Evolutionary conservation across 2,329 filamentous ascomycete genomes (phyloP).

Genomic region (Fusarium virguliforme): DNA sequence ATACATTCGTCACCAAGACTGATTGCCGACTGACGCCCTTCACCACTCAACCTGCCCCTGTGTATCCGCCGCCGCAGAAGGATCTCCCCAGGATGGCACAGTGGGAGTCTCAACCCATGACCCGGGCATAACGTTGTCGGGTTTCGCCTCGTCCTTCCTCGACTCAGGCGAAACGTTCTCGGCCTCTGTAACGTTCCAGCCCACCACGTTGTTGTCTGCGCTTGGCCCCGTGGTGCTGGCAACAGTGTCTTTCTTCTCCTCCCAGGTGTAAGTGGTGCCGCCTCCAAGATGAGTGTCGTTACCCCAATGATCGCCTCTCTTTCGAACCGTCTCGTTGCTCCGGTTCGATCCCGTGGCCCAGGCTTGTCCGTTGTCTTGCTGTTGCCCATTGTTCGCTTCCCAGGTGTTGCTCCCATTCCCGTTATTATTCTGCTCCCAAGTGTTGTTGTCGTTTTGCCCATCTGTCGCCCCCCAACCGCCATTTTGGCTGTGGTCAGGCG

Average conservation of each 20-base stretch:
- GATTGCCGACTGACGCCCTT: not conserved
- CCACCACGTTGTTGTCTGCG: constrained; percentile 40
- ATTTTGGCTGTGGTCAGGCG: constrained; percentile 18
- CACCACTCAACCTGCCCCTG: constrained; percentile 46
- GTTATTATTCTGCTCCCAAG: constrained; percentile 11
- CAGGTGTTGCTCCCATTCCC: constrained; percentile 17
- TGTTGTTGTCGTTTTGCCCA: constrained; percentile 20
- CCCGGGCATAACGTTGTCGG: constrained; percentile 55
- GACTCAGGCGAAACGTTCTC: constrained; percentile 10
- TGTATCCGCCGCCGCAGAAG: constrained; percentile 53
- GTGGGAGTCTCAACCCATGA: constrained; percentile 47
- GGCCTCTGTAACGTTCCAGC: constrained; percentile 26
- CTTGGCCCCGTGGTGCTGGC: constrained; percentile 28
- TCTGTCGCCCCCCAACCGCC: constrained; percentile 16
- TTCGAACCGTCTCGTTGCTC: constrained; percentile 39
- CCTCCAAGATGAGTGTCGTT: constrained; percentile 35
- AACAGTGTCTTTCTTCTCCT: constrained; percentile 17
- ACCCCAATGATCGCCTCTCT: constrained; percentile 45
- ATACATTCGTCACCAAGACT: constrained; percentile 30
- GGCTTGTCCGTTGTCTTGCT: constrained; percentile 17
- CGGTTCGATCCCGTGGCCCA: constrained; percentile 37
- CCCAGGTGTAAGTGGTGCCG: constrained; percentile 11
- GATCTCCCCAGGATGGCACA: constrained; percentile 52
- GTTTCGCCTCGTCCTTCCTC: not conserved
- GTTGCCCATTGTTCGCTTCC: constrained; percentile 25